Evolutionary conservation across 73 alveolate genomes (phyloP).

Genomic region (Stentor roeselii): DNA sequence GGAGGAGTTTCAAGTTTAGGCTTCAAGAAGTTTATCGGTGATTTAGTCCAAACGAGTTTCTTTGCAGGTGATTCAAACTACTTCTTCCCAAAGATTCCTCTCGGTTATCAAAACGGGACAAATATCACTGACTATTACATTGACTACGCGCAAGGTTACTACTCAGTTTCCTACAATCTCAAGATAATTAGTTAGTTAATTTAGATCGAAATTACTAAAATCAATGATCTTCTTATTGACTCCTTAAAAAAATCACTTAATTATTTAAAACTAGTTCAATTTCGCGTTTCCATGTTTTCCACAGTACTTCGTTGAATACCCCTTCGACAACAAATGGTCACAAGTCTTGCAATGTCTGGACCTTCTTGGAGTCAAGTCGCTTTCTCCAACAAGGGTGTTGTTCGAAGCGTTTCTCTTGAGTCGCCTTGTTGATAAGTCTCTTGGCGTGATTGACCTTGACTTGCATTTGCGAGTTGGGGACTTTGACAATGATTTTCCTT

Average conservation of each 20-base stretch:
- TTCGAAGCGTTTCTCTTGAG: background rate
- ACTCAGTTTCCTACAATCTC: too few relatives aligned
- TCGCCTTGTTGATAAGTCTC: background rate
- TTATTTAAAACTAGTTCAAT: too few relatives aligned
- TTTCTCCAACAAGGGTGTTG: background rate
- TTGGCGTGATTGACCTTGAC: background rate
- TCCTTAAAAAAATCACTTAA: too few relatives aligned
- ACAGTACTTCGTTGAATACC: slow-evolving; percentile 22
- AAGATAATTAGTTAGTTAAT: too few relatives aligned
- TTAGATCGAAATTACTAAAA: too few relatives aligned
- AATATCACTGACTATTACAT: too few relatives aligned
- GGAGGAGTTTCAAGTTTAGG: background rate
- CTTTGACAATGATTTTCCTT: background rate
- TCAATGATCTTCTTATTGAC: too few relatives aligned
- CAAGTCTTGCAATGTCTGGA: slow-evolving; percentile 23
- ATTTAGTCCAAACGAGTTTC: background rate
- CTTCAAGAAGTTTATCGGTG: background rate
- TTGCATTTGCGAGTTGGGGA: background rate
- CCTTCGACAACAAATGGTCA: slow-evolving; percentile 22
- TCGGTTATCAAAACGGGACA: too few relatives aligned
- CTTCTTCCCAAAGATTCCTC: background rate
- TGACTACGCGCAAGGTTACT: too few relatives aligned
- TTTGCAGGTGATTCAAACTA: background rate
- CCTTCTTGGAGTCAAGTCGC: slow-evolving; percentile 4
- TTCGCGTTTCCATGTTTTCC: slow-evolving; percentile 23